Conservation (phyloP, 495 filamentous ascomycete species). For the Barbatosphaeria neglecta region DNA sequence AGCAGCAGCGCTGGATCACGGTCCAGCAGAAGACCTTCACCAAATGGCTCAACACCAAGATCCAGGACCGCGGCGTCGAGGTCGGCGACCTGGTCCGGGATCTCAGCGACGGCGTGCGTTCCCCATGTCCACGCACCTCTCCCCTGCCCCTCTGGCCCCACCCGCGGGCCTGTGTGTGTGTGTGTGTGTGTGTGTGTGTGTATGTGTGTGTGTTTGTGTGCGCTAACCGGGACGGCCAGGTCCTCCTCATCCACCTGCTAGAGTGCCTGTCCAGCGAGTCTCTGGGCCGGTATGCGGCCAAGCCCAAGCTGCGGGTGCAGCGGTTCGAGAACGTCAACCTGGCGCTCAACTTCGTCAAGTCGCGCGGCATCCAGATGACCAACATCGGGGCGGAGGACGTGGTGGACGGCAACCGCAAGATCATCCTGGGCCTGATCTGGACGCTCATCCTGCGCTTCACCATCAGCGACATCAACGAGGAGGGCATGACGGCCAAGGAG, state of each 20-base stretch:
- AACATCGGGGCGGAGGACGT: conserved; percentile 98
- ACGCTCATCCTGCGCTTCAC: conserved; percentile 95
- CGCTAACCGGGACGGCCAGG: conserved; percentile 36
- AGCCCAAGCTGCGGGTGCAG: conserved; percentile 91
- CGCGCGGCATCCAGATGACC: conserved; percentile 85
- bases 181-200: too few relatives aligned
- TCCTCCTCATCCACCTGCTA: conserved; percentile 88
- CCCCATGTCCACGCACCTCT: background rate
- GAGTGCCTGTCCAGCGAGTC: conserved; percentile 90
- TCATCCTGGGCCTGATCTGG: conserved; percentile 95
- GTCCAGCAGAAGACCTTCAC: conserved; percentile 99
- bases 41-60: conserved; percentile 97
- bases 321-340: conserved; percentile 98
- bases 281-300: conserved; percentile 89
- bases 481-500: conserved; percentile 96
- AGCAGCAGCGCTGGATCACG: conserved; percentile 84
- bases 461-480: conserved; percentile 95
- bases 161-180: background rate
- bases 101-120: conserved; percentile 84
- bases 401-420: conserved; percentile 94
- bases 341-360: conserved; percentile 84
- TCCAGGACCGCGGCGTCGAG: conserved; percentile 58
- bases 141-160: background rate
- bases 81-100: conserved; percentile 80
- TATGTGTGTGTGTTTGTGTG: too few relatives aligned